Evolutionary conservation across 306 rosid species (phyloP), one percentile per base, ranked within the genome.

Genomic region (Castanospermum australe): DNA sequence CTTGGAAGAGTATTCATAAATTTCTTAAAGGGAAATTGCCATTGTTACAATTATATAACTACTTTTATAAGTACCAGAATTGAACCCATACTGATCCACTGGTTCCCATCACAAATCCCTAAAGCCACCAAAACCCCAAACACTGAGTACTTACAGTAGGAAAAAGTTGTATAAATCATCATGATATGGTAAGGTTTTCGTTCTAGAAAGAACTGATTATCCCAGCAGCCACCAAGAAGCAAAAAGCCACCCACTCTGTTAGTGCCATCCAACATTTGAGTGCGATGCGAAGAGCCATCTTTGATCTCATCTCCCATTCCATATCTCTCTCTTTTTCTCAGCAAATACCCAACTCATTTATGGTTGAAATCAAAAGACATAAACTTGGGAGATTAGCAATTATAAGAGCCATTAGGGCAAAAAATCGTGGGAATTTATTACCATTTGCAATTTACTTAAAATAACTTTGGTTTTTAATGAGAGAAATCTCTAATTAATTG

Each of bases 241-340:
- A 78, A 55, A 42, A 54, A 42, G 13, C 0, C 15, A 45, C 0
- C 76, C 82, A 67, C 18, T 42, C 0, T 0, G 50, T 0, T 61
- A 78, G 54, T 32, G 8, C 0, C 11, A 30, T 4, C 69, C 61
- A 67, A 5, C 76, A 54, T 6, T 3, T 13, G 38, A 35, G 3
- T 13, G 69, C 61, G 2, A 78, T 5, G 51, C 69, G 50, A 56
- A 78, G 64, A 30, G 22, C 33, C 61, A 56, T 6, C 59, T 12
- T 28, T 35, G 82, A 30, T 42, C 44, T 78, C 76, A 78, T 67
- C 56, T 73, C 25, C 20, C 41, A 30, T 12, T 33, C 8, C 68
- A 66, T 66, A 20, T 66, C 33, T 5, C 71, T 65, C 39, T 36
- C 8, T 22, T 21, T n/a, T n/a, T n/a, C n/a, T 21, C 35, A 12